Conservation (phyloP, 331 rosid genomes). For the Spiraea crenata region DNA sequence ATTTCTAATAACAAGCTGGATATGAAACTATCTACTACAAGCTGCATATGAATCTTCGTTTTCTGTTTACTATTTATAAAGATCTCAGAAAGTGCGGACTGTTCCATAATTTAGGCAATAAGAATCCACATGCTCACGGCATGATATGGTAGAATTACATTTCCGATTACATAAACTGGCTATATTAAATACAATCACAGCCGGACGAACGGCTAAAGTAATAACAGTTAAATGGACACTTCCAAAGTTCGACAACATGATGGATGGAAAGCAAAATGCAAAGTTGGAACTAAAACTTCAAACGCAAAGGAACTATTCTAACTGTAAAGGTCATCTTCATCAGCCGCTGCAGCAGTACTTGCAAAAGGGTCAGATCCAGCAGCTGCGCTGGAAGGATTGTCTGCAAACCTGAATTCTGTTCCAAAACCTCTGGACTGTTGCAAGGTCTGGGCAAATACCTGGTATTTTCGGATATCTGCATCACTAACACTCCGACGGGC, state of each 20-base stretch:
- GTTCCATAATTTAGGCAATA: too few species aligned
- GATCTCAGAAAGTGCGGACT: too few species aligned
- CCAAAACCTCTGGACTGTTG: constrained; percentile 99
- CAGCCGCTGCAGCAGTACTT: constrained; percentile 62
- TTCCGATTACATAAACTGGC: too few species aligned
- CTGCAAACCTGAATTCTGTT: constrained; percentile 67
- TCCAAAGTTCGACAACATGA: background rate
- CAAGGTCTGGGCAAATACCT: constrained; percentile 91
- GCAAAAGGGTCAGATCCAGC: constrained; percentile 78
- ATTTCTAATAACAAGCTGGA: too few species aligned
- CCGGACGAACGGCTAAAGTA: background rate
- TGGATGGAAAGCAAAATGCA: constrained; percentile 29
- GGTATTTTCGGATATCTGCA: constrained; percentile 96
- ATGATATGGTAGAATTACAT: too few species aligned
- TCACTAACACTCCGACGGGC: constrained; percentile 96
- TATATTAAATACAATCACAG: too few species aligned
- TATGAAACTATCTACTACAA: too few species aligned
- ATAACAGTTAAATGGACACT: constrained; percentile 31
- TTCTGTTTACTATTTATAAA: too few species aligned
- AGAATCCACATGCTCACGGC: too few species aligned
- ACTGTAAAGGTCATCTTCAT: constrained; percentile 89
- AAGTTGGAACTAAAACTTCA: constrained; percentile 11
- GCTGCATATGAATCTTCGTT: too few species aligned
- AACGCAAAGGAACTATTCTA: constrained; percentile 30
- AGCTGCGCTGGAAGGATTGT: constrained; percentile 30